These are phyloP conservation scores for Capsicum rhomboideum DNA, from an alignment of 257 asterid species.

Conservation along the genomic window DNA sequence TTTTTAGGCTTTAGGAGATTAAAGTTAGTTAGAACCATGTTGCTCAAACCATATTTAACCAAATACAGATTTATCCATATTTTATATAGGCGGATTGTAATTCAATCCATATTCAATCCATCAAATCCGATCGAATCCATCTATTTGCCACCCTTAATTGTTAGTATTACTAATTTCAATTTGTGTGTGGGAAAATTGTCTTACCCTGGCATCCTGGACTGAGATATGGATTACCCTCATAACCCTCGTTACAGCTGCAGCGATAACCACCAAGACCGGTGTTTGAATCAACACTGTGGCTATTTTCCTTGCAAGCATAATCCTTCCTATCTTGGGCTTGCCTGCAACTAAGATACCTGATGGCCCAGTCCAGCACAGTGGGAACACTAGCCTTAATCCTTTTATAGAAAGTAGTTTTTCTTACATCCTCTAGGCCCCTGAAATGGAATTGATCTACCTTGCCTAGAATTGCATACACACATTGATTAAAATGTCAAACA, in stretches of 20 bases:
- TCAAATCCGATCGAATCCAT: no score
- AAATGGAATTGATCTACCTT: not conserved
- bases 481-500: not conserved
- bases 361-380: not conserved
- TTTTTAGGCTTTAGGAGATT: no score
- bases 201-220: constrained; percentile 45
- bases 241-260: not conserved
- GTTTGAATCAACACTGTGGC: not conserved
- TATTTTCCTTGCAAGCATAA: not conserved
- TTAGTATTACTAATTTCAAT: no score
- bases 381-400: constrained; percentile 5
- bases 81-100: no score
- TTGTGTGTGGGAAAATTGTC: no score
- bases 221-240: not conserved
- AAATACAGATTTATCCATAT: no score
- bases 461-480: constrained; percentile 12
- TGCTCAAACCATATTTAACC: no score
- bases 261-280: not conserved
- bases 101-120: no score
- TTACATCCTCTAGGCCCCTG: not conserved
- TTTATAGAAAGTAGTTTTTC: not conserved
- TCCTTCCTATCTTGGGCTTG: not conserved
- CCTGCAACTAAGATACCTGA: not conserved
- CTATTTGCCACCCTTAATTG: no score
- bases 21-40: no score